Evolutionary conservation across 768 basidiomycete species (phyloP).

Genomic region (Tubosaeta brunneosetosa): DNA sequence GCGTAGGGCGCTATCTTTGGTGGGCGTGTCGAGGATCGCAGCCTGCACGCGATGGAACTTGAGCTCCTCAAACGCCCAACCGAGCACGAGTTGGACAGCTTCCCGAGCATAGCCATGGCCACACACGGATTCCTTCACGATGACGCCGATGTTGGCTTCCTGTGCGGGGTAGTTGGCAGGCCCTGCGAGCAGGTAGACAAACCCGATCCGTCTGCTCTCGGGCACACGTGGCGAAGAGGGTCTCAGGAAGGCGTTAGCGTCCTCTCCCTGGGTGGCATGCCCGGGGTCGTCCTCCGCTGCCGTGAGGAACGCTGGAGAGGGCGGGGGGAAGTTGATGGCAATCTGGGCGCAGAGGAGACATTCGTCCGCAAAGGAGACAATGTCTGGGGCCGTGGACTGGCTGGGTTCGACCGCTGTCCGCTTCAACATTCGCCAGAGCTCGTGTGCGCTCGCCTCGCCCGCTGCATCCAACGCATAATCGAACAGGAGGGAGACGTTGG

Average conservation of each 20-base stretch:
- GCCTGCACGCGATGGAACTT: slow-evolving; percentile 33
- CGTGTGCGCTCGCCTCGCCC: neutral
- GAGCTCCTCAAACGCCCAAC: slow-evolving; percentile 41
- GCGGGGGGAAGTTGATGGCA: neutral
- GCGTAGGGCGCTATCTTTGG: slow-evolving; percentile 40
- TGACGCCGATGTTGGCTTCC: slow-evolving; percentile 58
- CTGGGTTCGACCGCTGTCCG: slow-evolving; percentile 24
- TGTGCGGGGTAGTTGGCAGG: slow-evolving; percentile 19
- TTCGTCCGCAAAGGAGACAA: slow-evolving; percentile 25
- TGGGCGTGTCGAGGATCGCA: slow-evolving; percentile 42
- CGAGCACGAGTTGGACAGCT: slow-evolving; percentile 42
- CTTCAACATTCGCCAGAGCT: slow-evolving; percentile 23
- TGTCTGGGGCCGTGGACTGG: slow-evolving; percentile 20
- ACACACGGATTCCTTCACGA: slow-evolving; percentile 36
- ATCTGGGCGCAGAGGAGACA: slow-evolving; percentile 28
- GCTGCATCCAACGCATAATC: neutral
- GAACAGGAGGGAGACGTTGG: slow-evolving; percentile 10
- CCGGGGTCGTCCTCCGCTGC: neutral
- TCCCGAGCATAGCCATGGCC: slow-evolving; percentile 42
- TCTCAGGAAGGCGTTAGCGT: neutral
- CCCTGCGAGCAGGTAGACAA: slow-evolving; percentile 26
- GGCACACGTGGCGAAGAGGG: neutral
- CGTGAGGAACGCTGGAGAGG: no score
- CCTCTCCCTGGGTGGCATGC: no score
- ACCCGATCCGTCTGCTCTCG: slow-evolving; percentile 4